Conservation (phyloP, 352 stramenopile species). For the Phytophthora multivora region DNA sequence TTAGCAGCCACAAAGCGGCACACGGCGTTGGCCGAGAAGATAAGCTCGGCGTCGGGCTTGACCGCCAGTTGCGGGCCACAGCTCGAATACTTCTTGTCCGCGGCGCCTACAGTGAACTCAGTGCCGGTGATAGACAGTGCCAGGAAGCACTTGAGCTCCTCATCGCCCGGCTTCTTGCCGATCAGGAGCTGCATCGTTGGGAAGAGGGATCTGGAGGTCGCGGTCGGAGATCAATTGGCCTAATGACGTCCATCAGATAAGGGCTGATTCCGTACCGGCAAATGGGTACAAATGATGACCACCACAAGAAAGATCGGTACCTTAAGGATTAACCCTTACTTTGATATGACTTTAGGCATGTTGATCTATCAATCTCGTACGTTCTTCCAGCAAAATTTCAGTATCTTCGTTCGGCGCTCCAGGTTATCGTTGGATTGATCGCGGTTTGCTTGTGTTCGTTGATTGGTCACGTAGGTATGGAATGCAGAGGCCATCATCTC, state of each 20-base stretch:
- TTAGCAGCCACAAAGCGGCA: constrained; percentile 70
- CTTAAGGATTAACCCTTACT: no score
- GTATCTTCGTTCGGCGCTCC: no score
- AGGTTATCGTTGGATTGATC: no score
- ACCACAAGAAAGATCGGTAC: constrained; percentile 18
- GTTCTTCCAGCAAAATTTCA: no score
- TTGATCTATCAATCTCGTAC: no score
- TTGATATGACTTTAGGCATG: no score
- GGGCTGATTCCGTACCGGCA: not conserved
- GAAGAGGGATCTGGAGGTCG: not conserved
- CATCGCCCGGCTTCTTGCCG: constrained; percentile 56
- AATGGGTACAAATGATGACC: constrained; percentile 3
- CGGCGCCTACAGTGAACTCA: constrained; percentile 52
- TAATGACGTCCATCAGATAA: constrained; percentile 25
- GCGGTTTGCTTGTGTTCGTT: no score
- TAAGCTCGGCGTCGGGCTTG: constrained; percentile 31
- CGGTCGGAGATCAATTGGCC: not conserved
- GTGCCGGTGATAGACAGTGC: constrained; percentile 53
- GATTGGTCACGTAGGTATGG: no score
- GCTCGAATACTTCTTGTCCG: constrained; percentile 62
- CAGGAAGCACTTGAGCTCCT: constrained; percentile 88
- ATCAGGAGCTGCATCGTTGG: constrained; percentile 72
- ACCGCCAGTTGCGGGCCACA: constrained; percentile 63
- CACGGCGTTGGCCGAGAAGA: constrained; percentile 84
- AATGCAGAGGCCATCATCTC: no score